Evolutionary conservation across 148 eudicot species (phyloP), one percentile per base, ranked within the genome.

Genomic region (Chenopodium quinoa): DNA sequence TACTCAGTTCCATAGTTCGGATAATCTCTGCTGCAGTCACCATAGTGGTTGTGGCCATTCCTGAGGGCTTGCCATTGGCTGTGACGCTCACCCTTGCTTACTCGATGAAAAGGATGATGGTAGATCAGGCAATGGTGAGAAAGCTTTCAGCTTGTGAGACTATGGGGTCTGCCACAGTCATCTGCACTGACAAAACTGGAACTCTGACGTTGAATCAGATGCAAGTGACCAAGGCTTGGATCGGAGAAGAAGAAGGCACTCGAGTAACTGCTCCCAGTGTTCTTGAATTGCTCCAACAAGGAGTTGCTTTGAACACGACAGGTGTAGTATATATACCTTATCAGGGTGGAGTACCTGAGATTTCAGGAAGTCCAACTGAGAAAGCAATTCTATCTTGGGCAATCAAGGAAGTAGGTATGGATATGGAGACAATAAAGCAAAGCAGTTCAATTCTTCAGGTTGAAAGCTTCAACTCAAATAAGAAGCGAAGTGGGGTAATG

Each of bases 101-200:
- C 79, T 94, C 98, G 17, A 92, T 92, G 98, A 94, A 92, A 79
- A 81, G 94, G 54, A 94, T 94, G 98, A 92, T 94, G 98, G 86
- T 80, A 22, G 98, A 94, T 86, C 92, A 92, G 44, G 98, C 98
- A 1, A 94, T 94, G 98, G 98, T 94, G 69, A 85, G 98, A 80
- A 94, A 91, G 78, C 91, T 94, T 29, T 87, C 98, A 0, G 98
- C 96, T 77, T 94, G 98, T 66, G 98, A 94, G 82, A 94, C 98
- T 5, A 94, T 94, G 98, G 98, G 98, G 20, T 90, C 98, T 20
- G 97, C 98, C 77, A 93, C 94, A 0, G 92, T 93, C 75, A 93
- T 92, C 14, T 93, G 95, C 81, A 93, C 97, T 0, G 97, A 94
- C 60, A 94, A 94, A 85, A 92, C 97, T 0, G 98, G 98, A 7